These are phyloP conservation scores for Diaporthe eres DNA, from an alignment of 2,329 filamentous ascomycete genomes.

Conservation along the genomic window DNA sequence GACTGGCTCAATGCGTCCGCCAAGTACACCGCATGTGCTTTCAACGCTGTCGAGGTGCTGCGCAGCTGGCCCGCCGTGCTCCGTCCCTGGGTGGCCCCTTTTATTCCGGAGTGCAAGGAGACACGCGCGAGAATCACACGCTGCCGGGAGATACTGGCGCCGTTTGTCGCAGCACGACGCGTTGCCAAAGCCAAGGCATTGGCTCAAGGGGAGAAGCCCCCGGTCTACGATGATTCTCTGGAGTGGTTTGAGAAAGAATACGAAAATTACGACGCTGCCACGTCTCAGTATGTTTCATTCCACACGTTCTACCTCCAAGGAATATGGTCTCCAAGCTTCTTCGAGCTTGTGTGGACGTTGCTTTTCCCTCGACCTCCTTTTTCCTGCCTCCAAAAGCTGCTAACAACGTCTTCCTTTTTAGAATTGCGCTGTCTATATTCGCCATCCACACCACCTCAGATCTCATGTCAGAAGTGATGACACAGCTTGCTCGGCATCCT, in stretches of 20 bases:
- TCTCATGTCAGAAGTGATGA: conserved; percentile 52
- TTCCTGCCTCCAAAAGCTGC: too few species aligned
- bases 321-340: background rate
- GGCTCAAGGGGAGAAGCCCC: conserved; percentile 16
- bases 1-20: conserved; percentile 61
- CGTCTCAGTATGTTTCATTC: conserved; percentile 46
- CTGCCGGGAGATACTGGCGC: conserved; percentile 53
- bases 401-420: background rate
- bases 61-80: conserved; percentile 57
- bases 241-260: conserved; percentile 59
- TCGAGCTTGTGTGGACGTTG: background rate
- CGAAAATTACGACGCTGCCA: conserved; percentile 52
- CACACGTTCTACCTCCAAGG: too few species aligned
- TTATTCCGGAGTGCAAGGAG: conserved; percentile 56
- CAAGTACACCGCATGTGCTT: conserved; percentile 56
- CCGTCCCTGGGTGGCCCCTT: conserved; percentile 59
- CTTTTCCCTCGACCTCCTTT: background rate
- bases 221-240: conserved; percentile 24
- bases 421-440: conserved; percentile 52
- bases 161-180: conserved; percentile 51
- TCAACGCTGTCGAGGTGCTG: conserved; percentile 55
- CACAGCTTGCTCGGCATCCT: conserved; percentile 55
- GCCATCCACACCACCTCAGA: conserved; percentile 60
- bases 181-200: conserved; percentile 51
- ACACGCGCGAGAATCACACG: conserved; percentile 54